Base-by-base conservation (phyloP, 306 rosid species). In the Canavalia ensiformis region DNA sequence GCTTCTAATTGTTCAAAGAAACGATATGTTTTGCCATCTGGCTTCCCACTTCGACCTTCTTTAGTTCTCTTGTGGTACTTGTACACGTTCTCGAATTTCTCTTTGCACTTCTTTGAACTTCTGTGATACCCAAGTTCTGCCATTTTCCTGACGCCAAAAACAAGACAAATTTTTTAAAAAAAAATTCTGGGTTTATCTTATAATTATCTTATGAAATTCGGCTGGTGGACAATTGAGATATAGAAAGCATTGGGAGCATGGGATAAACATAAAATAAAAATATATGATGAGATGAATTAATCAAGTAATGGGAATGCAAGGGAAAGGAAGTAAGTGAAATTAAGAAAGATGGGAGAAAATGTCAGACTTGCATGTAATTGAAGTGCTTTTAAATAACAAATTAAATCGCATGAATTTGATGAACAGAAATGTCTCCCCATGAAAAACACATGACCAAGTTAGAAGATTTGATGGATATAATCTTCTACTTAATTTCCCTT, bases 21-120 rank as follows among this genome's bases (percentile, higher is more conserved):
- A 7, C 93, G 90, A 87, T 95, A 95, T 1, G 91, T 84, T 76
- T 95, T 95, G 18, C 97, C 95, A 28, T 95, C 97, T 0, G 97
- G 7, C 81, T 95, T 95, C 12, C 99, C 96, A 30, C 85, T 84
- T 12, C 97, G 88, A 45, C 94, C 94, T 81, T 93, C 98, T 84
- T 92, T 95, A 44, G 98, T 95, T 86, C 99, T 85, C 79, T 91
- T 90, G 83, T 95, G 99, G 56, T 95, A 95, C 86, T 95, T 95
- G 84, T 88, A 93, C 29, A 95, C 94, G 88, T 95, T 95, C 88
- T 95, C 99, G 65, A 95, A 95, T 71, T 95, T 95, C 90, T 95
- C 99, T 76, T 93, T 93, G 83, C 99, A 95, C 70, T 95, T 95
- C 88, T 93, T 95, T 4, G 98, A 87, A 76, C 81, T 89, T 85